Base-by-base conservation (phyloP, 192 early-diverging fungal genomes). In the Jimgerdemannia lactiflua region DNA sequence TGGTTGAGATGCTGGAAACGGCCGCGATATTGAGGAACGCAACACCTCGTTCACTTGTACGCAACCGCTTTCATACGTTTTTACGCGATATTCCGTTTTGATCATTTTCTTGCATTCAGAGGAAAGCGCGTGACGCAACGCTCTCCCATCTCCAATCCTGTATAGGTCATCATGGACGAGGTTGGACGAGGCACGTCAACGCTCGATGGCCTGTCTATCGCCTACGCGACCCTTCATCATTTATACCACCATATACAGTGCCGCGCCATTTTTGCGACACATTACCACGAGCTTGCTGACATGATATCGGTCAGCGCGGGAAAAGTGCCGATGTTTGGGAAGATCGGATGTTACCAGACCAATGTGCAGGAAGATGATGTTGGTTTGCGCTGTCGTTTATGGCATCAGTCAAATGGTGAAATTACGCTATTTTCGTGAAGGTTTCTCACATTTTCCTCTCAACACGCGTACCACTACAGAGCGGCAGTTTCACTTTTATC, bases 1-100 rank as follows among this genome's bases (percentile, higher is more conserved):
- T 94, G 86, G 78, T 87, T 7, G 97, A 98, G 71, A 97, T 97
- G 95, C 84, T 85, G 67, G 97, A 97, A 74, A 90, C 92, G 0
- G 86, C 94, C 7, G 92, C 88, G 68, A 95, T 98, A 74, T 78
- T 98, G 71, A 83, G 92, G 66, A 89, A 92, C 75, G 88, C 88
- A 29, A 91, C 90, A 41, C 80, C 86, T 41, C 77, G 87, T 64
- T 91, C 89, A 59, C 78, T 98, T 68, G 67, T 68, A 19, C 6
- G 64, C 19, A 65, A 18, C 64, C 19, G 14, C 64, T 65, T 65
- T 65, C 19, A 65, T 65, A 19, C 1, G 19, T 65, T 19, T 65
- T 18, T 65, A 18, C 19, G 19, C 64, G 14, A 65, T 14, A 19
- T 65, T 65, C 14, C 64, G 1, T 19, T 65, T 29, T 29, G 29